Base-by-base conservation (phyloP, 2,329 filamentous ascomycete species). In the Aspergillus terreus region DNA sequence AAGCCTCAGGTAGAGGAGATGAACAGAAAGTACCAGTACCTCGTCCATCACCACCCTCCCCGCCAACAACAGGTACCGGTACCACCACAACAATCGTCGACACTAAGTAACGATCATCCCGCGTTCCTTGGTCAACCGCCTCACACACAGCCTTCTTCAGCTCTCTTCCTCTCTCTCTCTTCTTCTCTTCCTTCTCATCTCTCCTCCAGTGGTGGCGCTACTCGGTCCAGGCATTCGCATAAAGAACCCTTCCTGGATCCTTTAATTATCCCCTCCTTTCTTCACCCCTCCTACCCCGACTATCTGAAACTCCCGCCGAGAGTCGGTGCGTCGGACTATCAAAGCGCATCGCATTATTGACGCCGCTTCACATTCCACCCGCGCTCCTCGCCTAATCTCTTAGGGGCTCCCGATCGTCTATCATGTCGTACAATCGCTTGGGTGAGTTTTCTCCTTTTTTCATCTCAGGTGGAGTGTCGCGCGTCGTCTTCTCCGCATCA, bases 391-490 rank as follows among this genome's bases (percentile, higher is more conserved):
- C 60, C 61, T 61, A 67, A 66, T 67, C 59, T 65, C 62, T 56
- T 58, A 56, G 60, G 57, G 58, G 49, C 49, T 56, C 59, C 57
- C 52, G 53, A 47, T 56, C 41, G 49, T 47, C 53, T 57, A 56
- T 55, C 36, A 71, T 66, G 65, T 88, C 88, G 68, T 90, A 90
- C 76, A 87, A 88, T 77, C 83, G 85, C 63, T 72, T 89, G 78
- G 83, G 86, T 83, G 79, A 76, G 83, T 82, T 52, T 52, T 54
- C 54, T 55, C 63, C 57, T 59, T 61, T 55, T 57, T 44, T 47
- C 19, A 10, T 30, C n/a, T 27, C 7, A 15, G 27, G 38, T 50
- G 49, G 44, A 48, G 45, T 42, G 51, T 53, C 32, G 53, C 50
- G 48, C 46, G 46, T 51, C 25, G 42, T 53, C 49, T 50, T 54